Percentiles rank a stretch among this genome's conserved stretches.
These are phyloP conservation scores for Parietaria judaica DNA, from an alignment of 306 rosid species.

Conservation along the genomic window DNA sequence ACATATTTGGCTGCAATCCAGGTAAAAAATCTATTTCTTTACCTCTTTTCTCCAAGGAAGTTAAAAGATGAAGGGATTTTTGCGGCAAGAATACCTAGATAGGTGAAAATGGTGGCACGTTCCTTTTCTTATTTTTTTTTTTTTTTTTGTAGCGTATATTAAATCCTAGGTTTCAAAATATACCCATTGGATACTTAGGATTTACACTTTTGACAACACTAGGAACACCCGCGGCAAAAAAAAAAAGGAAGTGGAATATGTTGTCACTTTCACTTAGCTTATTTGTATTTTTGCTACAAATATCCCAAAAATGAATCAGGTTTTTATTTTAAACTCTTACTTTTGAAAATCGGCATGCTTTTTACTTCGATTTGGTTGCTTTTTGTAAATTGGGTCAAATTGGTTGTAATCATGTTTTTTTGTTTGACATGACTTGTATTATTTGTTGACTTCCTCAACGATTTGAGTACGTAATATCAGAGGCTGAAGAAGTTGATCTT, in stretches of 20 bases:
- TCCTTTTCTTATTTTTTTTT: too few relatives aligned
- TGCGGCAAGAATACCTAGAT: too few relatives aligned
- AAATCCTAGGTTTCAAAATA: too few relatives aligned
- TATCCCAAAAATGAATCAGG: too few relatives aligned
- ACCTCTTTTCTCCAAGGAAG: background rate
- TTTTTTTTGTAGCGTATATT: too few relatives aligned
- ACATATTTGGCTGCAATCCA: slow-evolving; percentile 76
- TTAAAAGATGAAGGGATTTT: too few relatives aligned
- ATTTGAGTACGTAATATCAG: background rate
- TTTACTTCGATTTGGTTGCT: slow-evolving; percentile 14
- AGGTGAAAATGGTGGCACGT: background rate
- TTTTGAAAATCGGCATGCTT: background rate
- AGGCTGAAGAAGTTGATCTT: background rate
- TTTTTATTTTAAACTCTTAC: background rate
- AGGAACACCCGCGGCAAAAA: too few relatives aligned
- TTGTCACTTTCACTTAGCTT: too few relatives aligned
- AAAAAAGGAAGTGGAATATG: too few relatives aligned
- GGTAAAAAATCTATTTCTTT: slow-evolving; percentile 35
- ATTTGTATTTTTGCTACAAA: too few relatives aligned
- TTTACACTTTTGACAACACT: too few relatives aligned
- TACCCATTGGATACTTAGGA: too few relatives aligned
- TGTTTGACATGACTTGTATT: background rate
- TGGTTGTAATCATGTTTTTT: background rate
- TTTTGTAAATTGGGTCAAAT: slow-evolving; percentile 5
- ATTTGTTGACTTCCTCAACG: background rate